Base-by-base conservation (phyloP, 2,329 filamentous ascomycete species). In the Diaporthe ampelina region DNA sequence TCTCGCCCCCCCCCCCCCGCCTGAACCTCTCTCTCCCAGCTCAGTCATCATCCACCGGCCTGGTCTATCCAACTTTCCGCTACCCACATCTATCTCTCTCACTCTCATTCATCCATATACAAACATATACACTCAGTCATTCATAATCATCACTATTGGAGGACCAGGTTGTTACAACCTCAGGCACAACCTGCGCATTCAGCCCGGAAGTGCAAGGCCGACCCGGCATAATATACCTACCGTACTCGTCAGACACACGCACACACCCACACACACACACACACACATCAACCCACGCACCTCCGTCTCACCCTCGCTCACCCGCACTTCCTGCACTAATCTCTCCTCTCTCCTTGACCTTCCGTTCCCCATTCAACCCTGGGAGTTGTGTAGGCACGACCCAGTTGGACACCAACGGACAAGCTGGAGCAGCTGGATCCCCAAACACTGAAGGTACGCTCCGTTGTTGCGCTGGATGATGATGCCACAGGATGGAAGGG, bases 371-470 rank as follows among this genome's bases (percentile, higher is more conserved):
- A 54, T 21, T n/a, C 54, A 37, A 29, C 43, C 45, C 45, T 67
- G 61, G 61, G 43, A 67, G 45, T 67, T 67, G 61, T 52, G 61
- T 52, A 67, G 61, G 61, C 61, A 67, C 61, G 61, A 67, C 61
- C 61, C 61, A 67, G 61, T 52, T 35, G 29, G 61, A 67, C 40
- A 50, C 29, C 48, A 19, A 72, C 69, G 52, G 58, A 48, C 58
- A 73, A 73, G 72, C 71, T 71, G 58, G 61, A 69, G 74, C 74
- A 75, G 67, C 74, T 75, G 74, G 74, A 75, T 74, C 63, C 58
- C 17, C 58, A 43, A 40, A 37, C 15, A 61, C 71, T 73, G 74
- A 75, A 75, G 74, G 74, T 75, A 73, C 74, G 71, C 74, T 73
- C 73, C 71, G 48, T 73, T 61, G 48, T 74, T 69, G 59, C 68